These are phyloP conservation scores for Trichoderma reesei DNA, from an alignment of 495 filamentous ascomycete species.

Conservation along the genomic window DNA sequence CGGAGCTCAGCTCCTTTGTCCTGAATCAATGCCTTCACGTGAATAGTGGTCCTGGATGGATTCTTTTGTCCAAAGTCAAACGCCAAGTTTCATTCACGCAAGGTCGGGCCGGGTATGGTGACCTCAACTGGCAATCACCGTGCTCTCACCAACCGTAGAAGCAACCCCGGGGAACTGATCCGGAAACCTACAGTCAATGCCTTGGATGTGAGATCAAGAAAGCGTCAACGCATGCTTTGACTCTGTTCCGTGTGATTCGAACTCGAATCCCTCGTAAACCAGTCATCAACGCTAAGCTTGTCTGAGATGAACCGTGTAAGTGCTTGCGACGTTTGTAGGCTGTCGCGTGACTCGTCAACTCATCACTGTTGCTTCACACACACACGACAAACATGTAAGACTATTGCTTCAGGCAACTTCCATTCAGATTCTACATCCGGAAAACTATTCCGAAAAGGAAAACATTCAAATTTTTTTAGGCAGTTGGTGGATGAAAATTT, in stretches of 20 bases:
- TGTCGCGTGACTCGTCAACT: too few relatives aligned
- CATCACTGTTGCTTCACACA: too few relatives aligned
- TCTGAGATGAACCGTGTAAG: too few relatives aligned
- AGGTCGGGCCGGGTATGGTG: neutral
- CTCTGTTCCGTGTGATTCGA: too few relatives aligned
- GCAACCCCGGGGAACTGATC: too few relatives aligned
- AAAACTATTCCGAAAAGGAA: neutral
- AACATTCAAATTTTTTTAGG: neutral
- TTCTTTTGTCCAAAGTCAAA: neutral
- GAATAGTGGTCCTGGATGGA: conserved; percentile 3
- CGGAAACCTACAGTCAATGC: too few relatives aligned
- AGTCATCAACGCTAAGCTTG: too few relatives aligned
- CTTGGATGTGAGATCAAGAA: too few relatives aligned
- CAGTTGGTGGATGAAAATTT: neutral
- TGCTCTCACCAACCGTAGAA: neutral
- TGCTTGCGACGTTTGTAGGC: too few relatives aligned
- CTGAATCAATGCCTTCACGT: neutral
- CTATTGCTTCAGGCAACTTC: neutral
- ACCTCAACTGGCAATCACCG: neutral
- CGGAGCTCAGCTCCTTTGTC: neutral
- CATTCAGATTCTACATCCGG: neutral
- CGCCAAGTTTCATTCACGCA: neutral
- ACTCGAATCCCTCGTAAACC: too few relatives aligned
- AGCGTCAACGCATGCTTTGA: too few relatives aligned
- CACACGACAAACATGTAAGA: too few relatives aligned